These are phyloP conservation scores for Hawksworthiomyces lignivorus DNA, from an alignment of 2,329 filamentous ascomycete genomes.

Conservation along the genomic window DNA sequence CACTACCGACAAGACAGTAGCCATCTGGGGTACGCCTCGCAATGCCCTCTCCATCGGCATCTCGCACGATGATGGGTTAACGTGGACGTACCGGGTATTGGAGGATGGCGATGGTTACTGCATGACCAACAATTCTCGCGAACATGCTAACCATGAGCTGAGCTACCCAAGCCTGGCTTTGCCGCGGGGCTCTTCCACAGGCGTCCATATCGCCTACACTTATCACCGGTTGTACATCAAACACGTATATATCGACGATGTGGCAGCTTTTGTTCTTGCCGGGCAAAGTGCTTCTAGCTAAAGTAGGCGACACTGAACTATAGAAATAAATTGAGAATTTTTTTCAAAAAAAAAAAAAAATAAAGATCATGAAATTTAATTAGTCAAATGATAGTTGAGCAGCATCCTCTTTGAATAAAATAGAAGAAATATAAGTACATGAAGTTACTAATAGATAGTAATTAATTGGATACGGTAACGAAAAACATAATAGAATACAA, in stretches of 20 bases:
- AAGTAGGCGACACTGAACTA: no score
- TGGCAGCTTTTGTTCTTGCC: background rate
- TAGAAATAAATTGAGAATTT: no score
- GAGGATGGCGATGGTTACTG: constrained; percentile 38
- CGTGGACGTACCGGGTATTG: constrained; percentile 30
- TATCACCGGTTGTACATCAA: constrained; percentile 36
- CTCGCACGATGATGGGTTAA: constrained; percentile 27
- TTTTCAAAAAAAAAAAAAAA: no score
- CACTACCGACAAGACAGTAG: constrained; percentile 26
- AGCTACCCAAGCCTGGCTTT: constrained; percentile 36
- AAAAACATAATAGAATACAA: no score
- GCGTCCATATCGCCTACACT: constrained; percentile 32
- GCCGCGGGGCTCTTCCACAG: constrained; percentile 9
- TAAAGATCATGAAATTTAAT: no score
- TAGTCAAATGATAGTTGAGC: no score
- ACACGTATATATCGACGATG: constrained; percentile 19
- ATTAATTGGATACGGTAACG: no score
- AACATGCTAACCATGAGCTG: constrained; percentile 33
- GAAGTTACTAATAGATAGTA: no score
- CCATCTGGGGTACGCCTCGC: constrained; percentile 35
- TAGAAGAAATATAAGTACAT: no score
- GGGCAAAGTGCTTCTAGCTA: no score
- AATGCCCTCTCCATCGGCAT: constrained; percentile 27
- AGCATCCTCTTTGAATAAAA: no score
- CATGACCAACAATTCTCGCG: constrained; percentile 35